Base-by-base conservation (phyloP, 2,329 filamentous ascomycete genomes). In the Amylocarpus encephaloides region DNA sequence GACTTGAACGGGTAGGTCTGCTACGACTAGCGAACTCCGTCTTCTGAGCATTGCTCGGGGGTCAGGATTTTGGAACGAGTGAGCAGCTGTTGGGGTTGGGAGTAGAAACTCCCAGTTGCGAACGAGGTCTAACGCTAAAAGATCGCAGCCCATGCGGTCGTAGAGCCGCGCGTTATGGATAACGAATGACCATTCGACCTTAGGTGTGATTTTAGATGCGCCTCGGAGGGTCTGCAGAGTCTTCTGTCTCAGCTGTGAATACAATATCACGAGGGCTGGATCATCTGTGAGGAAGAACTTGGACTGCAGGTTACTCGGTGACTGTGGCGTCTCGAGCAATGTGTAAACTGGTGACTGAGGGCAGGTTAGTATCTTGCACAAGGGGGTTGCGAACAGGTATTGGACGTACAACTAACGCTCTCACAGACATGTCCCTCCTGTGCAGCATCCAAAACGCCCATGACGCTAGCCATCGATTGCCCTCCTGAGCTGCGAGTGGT, bases 371-470 rank as follows among this genome's bases (percentile, higher is more conserved):
- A 65, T 59, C 43, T 42, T 34, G n/a, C 16, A 22, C 26, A 9
- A 32, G 19, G 13, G n/a, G 6, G 5, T 7, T 13, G 18, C 34
- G 12, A 38, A 13, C 16, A 43, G 29, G 18, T 16, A 15, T 12
- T 30, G 5, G 13, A 66, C 83, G 73, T 70, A 89, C 85, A 59
- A 95, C 85, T 3, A 98, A 73, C 6, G 86, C 82, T 46, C 88
- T 81, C 6, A 96, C 89, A 5, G 92, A 87, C 74, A 90, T 86
- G 58, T 94, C 87, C 53, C 84, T 81, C 55, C 86, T 79, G 34
- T 82, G 82, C 5, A 97, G 75, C 77, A 95, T 88, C 85, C 89
- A 95, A 65, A 95, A 95, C 2, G 88, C 88, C 93, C 93, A 98
- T 0, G 87, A 93, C 10, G 91, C 88, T 51, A 95, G 79, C 92